Conservation (phyloP, 768 basidiomycete species). For the Auriculariales sp. region DNA sequence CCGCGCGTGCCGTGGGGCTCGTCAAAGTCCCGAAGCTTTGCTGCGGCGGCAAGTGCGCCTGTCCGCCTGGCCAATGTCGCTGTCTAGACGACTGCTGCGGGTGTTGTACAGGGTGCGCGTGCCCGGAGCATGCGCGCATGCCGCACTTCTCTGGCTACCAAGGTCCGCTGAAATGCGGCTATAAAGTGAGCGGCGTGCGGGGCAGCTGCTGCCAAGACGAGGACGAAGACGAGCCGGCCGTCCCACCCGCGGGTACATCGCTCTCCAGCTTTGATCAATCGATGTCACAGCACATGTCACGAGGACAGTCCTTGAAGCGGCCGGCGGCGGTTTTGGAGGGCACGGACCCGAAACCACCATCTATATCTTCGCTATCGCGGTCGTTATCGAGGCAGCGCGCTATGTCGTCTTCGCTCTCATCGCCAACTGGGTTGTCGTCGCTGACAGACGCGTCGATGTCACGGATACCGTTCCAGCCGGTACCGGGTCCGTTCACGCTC, state of each 20-base stretch:
- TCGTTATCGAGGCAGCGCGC: not conserved
- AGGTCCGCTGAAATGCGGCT: not conserved
- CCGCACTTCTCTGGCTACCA: not conserved
- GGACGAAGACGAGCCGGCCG: not conserved
- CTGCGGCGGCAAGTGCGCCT: slow-evolving; percentile 47
- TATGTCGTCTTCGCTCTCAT: not conserved
- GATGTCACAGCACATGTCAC: not conserved
- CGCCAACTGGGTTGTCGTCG: not conserved
- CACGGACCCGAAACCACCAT: not conserved
- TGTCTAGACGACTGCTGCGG: slow-evolving; percentile 46
- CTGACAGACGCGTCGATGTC: not conserved
- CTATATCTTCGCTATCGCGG: not conserved
- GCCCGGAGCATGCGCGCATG: not conserved
- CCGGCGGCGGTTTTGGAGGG: not conserved
- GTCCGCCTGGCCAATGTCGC: slow-evolving; percentile 36
- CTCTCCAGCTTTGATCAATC: not conserved
- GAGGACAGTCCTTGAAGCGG: not conserved
- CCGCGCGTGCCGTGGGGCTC: slow-evolving; percentile 29
- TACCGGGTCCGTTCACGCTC: not conserved
- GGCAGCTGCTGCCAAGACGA: not conserved
- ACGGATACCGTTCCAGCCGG: not conserved
- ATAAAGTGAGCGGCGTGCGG: not conserved
- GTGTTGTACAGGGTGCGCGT: slow-evolving; percentile 19
- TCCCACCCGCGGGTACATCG: not conserved
- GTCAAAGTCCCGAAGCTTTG: slow-evolving; percentile 53